Conservation (phyloP, 179 eudicot species). For the Silene noctiflora region DNA sequence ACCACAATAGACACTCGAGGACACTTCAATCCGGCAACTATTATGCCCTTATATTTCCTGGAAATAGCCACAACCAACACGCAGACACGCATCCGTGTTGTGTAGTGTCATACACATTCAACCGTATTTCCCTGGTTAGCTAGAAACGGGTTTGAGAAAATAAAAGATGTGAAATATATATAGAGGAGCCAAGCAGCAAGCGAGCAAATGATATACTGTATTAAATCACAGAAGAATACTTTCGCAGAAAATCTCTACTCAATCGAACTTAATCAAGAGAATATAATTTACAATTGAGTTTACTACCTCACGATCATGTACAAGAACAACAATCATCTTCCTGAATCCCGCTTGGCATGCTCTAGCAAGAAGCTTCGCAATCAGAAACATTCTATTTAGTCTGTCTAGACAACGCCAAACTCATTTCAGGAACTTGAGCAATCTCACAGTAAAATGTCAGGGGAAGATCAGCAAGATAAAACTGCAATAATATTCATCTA, state of each 20-base stretch:
- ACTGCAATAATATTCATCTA: neutral
- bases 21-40: no score
- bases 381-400: neutral
- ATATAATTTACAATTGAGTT: constrained; percentile 14
- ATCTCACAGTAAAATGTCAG: neutral
- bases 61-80: no score
- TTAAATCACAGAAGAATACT: neutral
- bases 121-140: no score
- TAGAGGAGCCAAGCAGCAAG: no score
- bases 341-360: neutral
- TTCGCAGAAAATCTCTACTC: neutral
- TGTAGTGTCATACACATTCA: no score
- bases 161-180: no score
- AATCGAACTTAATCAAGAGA: neutral
- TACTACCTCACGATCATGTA: neutral
- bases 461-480: neutral
- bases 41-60: no score
- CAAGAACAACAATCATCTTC: neutral
- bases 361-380: neutral
- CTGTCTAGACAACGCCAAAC: neutral
- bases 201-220: neutral
- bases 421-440: neutral
- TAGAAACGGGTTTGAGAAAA: no score
- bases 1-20: no score
- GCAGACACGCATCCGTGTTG: no score